Evolutionary conservation across 2,329 filamentous ascomycete genomes (phyloP), one percentile per base, ranked within the genome.

Genomic region (Colletotrichum tofieldiae): DNA sequence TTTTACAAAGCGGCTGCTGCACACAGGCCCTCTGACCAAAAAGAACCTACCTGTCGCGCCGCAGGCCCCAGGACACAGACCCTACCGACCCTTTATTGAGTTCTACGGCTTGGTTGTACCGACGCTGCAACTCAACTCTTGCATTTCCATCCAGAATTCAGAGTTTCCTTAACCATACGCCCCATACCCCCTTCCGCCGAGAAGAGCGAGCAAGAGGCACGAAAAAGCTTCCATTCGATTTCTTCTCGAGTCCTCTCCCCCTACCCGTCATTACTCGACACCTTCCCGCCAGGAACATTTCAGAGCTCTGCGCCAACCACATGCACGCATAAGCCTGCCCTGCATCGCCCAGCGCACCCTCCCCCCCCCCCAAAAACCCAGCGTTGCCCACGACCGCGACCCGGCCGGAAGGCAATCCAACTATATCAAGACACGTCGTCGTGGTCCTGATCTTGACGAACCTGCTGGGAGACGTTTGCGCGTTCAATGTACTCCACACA

Each of bases 371-470:
- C 2, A 32, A 67, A 73, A 72, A 76, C 75, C 71, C 76, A 75
- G 77, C 73, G 77, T 80, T 75, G 75, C 78, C 65, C 65, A 69
- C 71, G 62, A 76, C 78, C 77, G 77, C 79, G 79, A 81, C 69
- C 75, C 75, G 68, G 75, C 74, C 74, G 68, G 68, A 74, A 75
- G 78, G 77, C 83, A 85, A 79, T 81, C 86, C 87, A 89, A 89
- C 87, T 86, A 86, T 86, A 87, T 88, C 86, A 86, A 87, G 87
- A 89, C 87, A 89, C 88, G 87, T 89, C 84, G 86, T 86, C 86
- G 84, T 85, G 85, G 83, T 83, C 81, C 79, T 78, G 75, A 76
- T 82, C 79, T 79, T 80, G 74, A 80, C 77, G 78, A 79, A 77
- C 76, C 78, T 79, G 77, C 78, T 75, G 78, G 77, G 77, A 77